Evolutionary conservation across 2,329 filamentous ascomycete species (phyloP).

Genomic region (Xylaria sp.): DNA sequence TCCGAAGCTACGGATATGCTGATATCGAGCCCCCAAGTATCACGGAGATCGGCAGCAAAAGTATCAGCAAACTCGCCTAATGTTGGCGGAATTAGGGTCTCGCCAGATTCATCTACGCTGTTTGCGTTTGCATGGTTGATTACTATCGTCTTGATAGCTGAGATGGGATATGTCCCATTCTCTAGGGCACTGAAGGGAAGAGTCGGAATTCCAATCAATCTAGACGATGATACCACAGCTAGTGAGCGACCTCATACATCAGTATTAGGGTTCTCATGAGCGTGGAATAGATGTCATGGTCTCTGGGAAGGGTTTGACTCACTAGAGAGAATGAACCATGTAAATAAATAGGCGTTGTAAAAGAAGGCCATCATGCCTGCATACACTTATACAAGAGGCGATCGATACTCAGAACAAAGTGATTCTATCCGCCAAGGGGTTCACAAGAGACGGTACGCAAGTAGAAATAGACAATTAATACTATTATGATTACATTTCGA

Average conservation of each 20-base stretch:
- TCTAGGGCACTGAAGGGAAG: conserved; percentile 49
- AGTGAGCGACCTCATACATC: conserved; percentile 21
- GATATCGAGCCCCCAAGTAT: conserved; percentile 48
- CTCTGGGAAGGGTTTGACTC: conserved; percentile 26
- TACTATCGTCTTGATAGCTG: conserved; percentile 52
- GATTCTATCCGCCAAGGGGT: background rate
- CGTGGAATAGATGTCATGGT: background rate
- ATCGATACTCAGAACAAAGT: background rate
- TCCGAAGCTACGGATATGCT: conserved; percentile 43
- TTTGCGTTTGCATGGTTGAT: conserved; percentile 58
- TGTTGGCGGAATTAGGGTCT: conserved; percentile 64
- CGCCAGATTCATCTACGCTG: conserved; percentile 56
- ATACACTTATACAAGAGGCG: background rate
- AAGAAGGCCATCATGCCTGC: conserved; percentile 28
- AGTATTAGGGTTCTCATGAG: conserved; percentile 7
- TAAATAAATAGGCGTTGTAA: conserved; percentile 26
- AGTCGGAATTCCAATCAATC: conserved; percentile 51
- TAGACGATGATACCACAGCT: conserved; percentile 39
- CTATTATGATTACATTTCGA: background rate
- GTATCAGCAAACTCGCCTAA: conserved; percentile 59
- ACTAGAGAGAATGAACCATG: conserved; percentile 36
- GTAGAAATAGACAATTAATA: background rate
- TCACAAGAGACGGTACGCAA: background rate
- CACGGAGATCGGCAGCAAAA: conserved; percentile 55
- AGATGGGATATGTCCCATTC: conserved; percentile 47